A percentile compares a stretch with the other conserved stretches of the same genome.
Conservation (phyloP, 306 rosid species). For the Geum urbanum region DNA sequence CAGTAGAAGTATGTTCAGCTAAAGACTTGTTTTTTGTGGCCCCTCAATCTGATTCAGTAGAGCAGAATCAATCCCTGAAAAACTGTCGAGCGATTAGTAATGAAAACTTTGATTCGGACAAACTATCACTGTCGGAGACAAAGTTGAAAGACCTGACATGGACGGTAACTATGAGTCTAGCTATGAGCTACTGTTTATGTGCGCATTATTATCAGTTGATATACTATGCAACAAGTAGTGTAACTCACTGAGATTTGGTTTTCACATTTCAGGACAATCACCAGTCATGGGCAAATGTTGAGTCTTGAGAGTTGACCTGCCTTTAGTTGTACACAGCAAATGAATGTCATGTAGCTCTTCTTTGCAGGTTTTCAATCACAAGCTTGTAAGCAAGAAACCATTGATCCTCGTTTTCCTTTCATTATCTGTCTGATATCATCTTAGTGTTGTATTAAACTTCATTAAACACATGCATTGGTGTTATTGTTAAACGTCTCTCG, state of each 20-base stretch:
- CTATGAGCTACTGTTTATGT: conserved; percentile 9
- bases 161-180: conserved; percentile 20
- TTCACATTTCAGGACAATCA: conserved; percentile 33
- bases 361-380: conserved; percentile 5
- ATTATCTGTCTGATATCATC: neutral
- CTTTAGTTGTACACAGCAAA: conserved; percentile 7
- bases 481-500: neutral
- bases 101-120: conserved; percentile 17
- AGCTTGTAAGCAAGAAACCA: conserved; percentile 9
- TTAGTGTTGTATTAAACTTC: neutral
- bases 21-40: neutral
- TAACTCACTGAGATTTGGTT: conserved; percentile 1
- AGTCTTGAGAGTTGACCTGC: conserved; percentile 17
- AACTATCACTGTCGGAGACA: conserved; percentile 15
- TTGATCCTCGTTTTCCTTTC: conserved; percentile 2
- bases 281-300: conserved; percentile 7
- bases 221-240: neutral
- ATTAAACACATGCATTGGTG: neutral
- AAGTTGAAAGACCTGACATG: conserved; percentile 21
- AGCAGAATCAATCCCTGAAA: conserved; percentile 18
- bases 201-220: neutral
- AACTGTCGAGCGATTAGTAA: conserved; percentile 22
- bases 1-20: no score
- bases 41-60: conserved; percentile 16
- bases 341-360: conserved; percentile 16